phyloP scores from a whole-genome alignment of 139 green algal species.

The Picochlorum sp. region DNA sequence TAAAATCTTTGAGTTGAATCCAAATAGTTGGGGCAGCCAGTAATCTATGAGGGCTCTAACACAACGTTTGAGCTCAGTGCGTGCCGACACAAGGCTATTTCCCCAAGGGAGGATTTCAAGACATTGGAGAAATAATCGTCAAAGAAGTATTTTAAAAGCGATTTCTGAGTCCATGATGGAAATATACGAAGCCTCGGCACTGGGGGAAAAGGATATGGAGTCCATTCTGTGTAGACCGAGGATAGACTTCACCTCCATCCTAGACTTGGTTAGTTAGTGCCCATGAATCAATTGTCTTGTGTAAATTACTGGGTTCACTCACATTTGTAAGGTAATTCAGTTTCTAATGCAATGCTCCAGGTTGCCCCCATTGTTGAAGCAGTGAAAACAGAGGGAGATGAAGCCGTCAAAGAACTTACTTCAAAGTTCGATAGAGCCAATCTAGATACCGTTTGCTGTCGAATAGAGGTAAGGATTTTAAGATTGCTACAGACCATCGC shows the following conservation, averaged over 20 bases:
- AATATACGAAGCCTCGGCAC: conserved; percentile 10
- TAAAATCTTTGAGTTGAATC: too few relatives aligned
- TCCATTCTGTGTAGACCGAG: conserved; percentile 54
- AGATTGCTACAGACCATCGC: neutral
- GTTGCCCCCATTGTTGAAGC: conserved; percentile 82
- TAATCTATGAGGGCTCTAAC: too few relatives aligned
- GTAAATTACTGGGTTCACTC: too few relatives aligned
- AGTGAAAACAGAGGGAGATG: conserved; percentile 72
- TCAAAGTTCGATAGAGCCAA: conserved; percentile 82
- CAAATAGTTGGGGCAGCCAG: too few relatives aligned
- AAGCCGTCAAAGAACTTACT: conserved; percentile 81
- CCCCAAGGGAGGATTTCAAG: too few relatives aligned
- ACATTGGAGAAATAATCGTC: too few relatives aligned
- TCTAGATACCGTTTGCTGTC: conserved; percentile 50
- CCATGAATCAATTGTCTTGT: neutral
- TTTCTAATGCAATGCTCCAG: conserved; percentile 28
- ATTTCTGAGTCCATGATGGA: conserved; percentile 9
- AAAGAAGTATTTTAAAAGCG: neutral
- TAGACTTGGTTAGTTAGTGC: conserved; percentile 52
- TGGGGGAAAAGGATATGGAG: conserved; percentile 27
- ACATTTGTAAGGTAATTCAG: neutral
- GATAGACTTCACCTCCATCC: conserved; percentile 85
- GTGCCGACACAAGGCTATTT: too few relatives aligned
- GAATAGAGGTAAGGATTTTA: conserved; percentile 49
- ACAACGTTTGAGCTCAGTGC: too few relatives aligned